phyloP scores from a whole-genome alignment of 805 yeast species.

The Ogataea saltuana region DNA sequence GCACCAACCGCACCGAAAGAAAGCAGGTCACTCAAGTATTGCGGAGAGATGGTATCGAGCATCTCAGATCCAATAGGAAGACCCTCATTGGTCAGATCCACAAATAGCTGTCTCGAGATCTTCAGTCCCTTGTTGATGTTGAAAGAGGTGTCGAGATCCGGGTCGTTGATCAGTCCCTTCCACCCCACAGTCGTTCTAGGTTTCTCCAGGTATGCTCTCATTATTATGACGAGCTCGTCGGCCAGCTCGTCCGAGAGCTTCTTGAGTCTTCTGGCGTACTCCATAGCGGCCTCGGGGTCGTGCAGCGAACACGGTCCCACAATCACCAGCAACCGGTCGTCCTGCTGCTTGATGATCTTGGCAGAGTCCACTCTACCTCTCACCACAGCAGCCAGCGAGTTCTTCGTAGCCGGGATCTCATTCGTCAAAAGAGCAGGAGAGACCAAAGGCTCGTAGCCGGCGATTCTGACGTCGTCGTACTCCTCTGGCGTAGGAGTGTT shows the following conservation, averaged over 20 bases:
- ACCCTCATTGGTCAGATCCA: constrained; percentile 73
- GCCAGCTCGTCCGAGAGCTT: constrained; percentile 67
- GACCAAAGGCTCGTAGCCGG: constrained; percentile 91
- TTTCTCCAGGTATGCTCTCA: constrained; percentile 98
- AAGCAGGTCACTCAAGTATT: constrained; percentile 85
- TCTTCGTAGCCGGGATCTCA: constrained; percentile 68
- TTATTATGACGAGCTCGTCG: constrained; percentile 77
- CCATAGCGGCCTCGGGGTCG: constrained; percentile 86
- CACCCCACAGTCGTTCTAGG: constrained; percentile 99
- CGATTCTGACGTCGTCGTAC: constrained; percentile 70
- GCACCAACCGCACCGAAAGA: constrained; percentile 99
- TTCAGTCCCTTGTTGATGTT: constrained; percentile 93
- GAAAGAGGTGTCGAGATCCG: constrained; percentile 89
- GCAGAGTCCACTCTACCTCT: constrained; percentile 79
- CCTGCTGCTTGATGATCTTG: constrained; percentile 68
- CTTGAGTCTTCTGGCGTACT: constrained; percentile 73
- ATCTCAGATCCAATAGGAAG: constrained; percentile 95
- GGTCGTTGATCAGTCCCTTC: constrained; percentile 98
- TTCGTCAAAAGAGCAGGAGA: constrained; percentile 90
- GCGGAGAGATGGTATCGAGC: constrained; percentile 98
- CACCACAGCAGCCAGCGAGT: constrained; percentile 62
- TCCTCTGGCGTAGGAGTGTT: constrained; percentile 61
- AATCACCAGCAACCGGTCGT: constrained; percentile 82
- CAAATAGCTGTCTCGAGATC: constrained; percentile 81
- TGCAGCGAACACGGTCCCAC: constrained; percentile 98